Conservation (phyloP, 345 rosid species). For the Carallia pectinifolia region DNA sequence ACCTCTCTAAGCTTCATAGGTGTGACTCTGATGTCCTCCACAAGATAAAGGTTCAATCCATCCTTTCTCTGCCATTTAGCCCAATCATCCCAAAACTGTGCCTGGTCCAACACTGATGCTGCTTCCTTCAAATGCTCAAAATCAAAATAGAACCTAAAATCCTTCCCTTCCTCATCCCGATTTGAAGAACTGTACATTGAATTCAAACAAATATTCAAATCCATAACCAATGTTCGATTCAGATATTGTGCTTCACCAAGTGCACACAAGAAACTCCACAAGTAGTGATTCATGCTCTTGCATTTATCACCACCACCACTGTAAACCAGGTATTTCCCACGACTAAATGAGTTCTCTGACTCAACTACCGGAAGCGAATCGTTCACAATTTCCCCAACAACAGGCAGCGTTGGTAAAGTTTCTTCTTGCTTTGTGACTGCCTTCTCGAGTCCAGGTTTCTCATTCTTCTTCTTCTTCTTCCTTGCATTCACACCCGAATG, state of each 20-base stretch:
- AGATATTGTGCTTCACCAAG: constrained; percentile 92
- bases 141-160: constrained; percentile 91
- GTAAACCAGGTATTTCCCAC: constrained; percentile 73
- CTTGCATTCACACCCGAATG: constrained; percentile 91
- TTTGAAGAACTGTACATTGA: constrained; percentile 72
- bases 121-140: constrained; percentile 92
- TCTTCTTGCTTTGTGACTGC: constrained; percentile 30
- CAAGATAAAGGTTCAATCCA: constrained; percentile 52
- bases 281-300: constrained; percentile 92
- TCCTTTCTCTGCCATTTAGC: constrained; percentile 63
- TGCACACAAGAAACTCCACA: constrained; percentile 98
- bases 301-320: constrained; percentile 89
- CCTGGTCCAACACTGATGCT: constrained; percentile 81
- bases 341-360: constrained; percentile 67
- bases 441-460: constrained; percentile 70
- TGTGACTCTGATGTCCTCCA: constrained; percentile 67
- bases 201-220: constrained; percentile 74
- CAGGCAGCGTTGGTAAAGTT: constrained; percentile 39
- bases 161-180: constrained; percentile 92
- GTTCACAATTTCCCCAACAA: constrained; percentile 78
- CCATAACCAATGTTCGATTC: constrained; percentile 91
- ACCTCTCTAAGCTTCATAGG: constrained; percentile 76
- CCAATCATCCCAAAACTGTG: constrained; percentile 89
- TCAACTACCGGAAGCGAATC: constrained; percentile 73
- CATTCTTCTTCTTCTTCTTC: constrained; percentile 72